A percentile compares a stretch with the other conserved stretches of the same genome.
phyloP scores from a whole-genome alignment of 1,139 yeast species.

The Candida freyschussii region DNA sequence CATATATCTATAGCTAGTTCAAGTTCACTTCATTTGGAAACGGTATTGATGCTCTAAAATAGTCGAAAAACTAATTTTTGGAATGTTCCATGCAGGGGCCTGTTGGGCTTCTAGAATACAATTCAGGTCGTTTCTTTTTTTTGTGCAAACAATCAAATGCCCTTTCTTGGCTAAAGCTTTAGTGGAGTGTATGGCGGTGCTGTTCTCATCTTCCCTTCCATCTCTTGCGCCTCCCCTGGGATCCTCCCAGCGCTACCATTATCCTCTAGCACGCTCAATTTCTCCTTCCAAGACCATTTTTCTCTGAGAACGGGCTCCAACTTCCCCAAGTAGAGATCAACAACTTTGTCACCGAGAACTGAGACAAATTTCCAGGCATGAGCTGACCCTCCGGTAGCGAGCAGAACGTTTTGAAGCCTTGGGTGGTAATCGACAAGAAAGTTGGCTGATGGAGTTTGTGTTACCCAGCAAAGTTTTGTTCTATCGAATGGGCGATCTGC shows the following conservation, averaged over 20 bases:
- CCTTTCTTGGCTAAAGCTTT: too few species aligned
- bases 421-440: constrained; percentile 40
- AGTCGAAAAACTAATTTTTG: too few species aligned
- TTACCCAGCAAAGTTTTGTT: constrained; percentile 37
- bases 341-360: constrained; percentile 32
- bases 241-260: constrained; percentile 12
- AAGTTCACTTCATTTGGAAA: too few species aligned
- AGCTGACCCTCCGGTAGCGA: constrained; percentile 45
- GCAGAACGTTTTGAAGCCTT: constrained; percentile 31
- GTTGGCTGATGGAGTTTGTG: constrained; percentile 40
- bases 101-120: too few species aligned
- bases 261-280: constrained; percentile 6
- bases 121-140: too few species aligned
- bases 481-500: constrained; percentile 21
- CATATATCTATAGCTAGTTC: too few species aligned
- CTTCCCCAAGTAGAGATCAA: constrained; percentile 25
- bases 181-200: constrained; percentile 2
- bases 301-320: constrained; percentile 6
- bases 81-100: too few species aligned
- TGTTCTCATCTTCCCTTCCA: constrained; percentile 4
- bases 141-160: too few species aligned
- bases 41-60: too few species aligned
- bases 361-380: constrained; percentile 35
- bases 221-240: constrained; percentile 11
- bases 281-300: constrained; percentile 16